Evolutionary conservation across 2,329 filamentous ascomycete genomes (phyloP).

Genomic region (Neospermospora avenae): DNA sequence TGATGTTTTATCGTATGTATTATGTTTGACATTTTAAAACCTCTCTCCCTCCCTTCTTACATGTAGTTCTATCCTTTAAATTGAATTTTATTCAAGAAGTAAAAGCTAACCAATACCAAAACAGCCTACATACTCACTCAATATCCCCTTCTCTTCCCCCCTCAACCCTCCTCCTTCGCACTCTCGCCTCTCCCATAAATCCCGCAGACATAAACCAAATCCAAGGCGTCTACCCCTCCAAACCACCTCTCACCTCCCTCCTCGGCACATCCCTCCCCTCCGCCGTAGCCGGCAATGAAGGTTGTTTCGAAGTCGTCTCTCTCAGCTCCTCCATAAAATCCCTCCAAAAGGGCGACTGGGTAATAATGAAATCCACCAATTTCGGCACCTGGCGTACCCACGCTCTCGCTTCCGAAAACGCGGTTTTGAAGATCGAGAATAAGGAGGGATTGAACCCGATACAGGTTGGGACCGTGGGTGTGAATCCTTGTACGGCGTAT

Average conservation of each 20-base stretch:
- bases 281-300: slow-evolving; percentile 85
- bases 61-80: too few relatives aligned
- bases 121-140: slow-evolving; percentile 68
- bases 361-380: slow-evolving; percentile 77
- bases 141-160: slow-evolving; percentile 71
- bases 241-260: slow-evolving; percentile 70
- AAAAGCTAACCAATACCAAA: slow-evolving; percentile 8
- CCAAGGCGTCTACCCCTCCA: slow-evolving; percentile 90
- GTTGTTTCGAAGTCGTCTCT: slow-evolving; percentile 82
- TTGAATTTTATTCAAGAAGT: too few relatives aligned
- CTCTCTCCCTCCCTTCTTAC: background rate
- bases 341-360: slow-evolving; percentile 82
- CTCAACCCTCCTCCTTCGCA: slow-evolving; percentile 71
- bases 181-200: slow-evolving; percentile 90
- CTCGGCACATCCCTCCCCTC: slow-evolving; percentile 75
- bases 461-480: slow-evolving; percentile 82
- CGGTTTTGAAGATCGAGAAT: slow-evolving; percentile 68
- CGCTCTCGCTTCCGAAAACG: slow-evolving; percentile 59
- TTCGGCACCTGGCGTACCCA: slow-evolving; percentile 97
- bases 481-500: slow-evolving; percentile 94
- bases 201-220: slow-evolving; percentile 98
- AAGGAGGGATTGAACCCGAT: slow-evolving; percentile 66
- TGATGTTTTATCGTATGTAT: slow-evolving; percentile 59
- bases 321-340: slow-evolving; percentile 51
- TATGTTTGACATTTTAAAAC: background rate